These are phyloP conservation scores for Parathielavia appendiculata DNA, from an alignment of 495 filamentous ascomycete species.

Conservation along the genomic window DNA sequence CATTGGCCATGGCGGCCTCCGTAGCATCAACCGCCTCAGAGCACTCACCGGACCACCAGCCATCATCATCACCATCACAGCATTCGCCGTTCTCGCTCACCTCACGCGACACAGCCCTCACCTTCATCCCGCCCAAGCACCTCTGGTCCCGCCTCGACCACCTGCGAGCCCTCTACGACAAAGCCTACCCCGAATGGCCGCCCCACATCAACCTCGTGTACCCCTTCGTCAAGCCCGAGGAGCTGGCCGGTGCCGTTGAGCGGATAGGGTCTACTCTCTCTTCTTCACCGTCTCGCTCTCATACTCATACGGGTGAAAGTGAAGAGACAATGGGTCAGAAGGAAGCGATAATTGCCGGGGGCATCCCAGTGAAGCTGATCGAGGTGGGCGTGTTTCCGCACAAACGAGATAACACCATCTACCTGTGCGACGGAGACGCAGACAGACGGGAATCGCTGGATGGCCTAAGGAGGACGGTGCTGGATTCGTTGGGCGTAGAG, in stretches of 20 bases:
- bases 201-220: slow-evolving; percentile 58
- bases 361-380: slow-evolving; percentile 31
- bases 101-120: slow-evolving; percentile 49
- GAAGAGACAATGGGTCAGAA: too few relatives aligned
- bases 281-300: neutral
- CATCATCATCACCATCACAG: slow-evolving; percentile 26
- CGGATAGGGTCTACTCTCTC: slow-evolving; percentile 5
- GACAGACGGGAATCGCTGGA: slow-evolving; percentile 13
- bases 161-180: slow-evolving; percentile 52
- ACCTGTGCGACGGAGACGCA: slow-evolving; percentile 34
- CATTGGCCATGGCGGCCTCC: slow-evolving; percentile 10
- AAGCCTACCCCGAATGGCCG: slow-evolving; percentile 52
- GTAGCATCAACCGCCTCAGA: slow-evolving; percentile 24
- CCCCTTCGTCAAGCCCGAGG: slow-evolving; percentile 46
- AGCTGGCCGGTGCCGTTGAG: slow-evolving; percentile 17
- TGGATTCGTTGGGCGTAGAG: slow-evolving; percentile 24
- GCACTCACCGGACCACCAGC: slow-evolving; percentile 45
- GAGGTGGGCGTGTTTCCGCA: slow-evolving; percentile 40
- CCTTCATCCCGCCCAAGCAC: slow-evolving; percentile 42
- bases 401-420: slow-evolving; percentile 41
- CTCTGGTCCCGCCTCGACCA: slow-evolving; percentile 41
- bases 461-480: slow-evolving; percentile 19
- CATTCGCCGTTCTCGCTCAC: slow-evolving; percentile 16
- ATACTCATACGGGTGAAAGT: too few relatives aligned
- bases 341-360: too few relatives aligned